Base-by-base conservation (phyloP, 495 filamentous ascomycete species). In the Aspergillus avenaceus region DNA sequence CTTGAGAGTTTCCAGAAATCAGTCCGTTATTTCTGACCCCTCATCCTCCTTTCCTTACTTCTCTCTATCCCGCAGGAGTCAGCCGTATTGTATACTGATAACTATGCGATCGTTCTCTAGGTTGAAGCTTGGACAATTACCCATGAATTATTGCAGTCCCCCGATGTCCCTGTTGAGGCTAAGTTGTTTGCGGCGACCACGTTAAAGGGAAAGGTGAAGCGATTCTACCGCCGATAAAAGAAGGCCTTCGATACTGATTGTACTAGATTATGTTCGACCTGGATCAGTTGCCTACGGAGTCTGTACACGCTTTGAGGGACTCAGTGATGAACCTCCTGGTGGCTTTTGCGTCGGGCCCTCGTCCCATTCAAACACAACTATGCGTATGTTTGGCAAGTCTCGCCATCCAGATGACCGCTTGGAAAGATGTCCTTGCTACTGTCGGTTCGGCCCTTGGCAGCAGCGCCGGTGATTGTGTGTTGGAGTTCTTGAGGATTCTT, bases 1-100 rank as follows among this genome's bases (percentile, higher is more conserved):
- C 79, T 99, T 44, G 89, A 93, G 72, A 84, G 84, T 50, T 99
- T 97, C 75, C 93, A 99, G 82, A 99, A 97, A 80, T 96, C 93
- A 61, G 92, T 96, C 70, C 52, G 90, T 82, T 52, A 47, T 50
- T 25, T 47, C 55, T n/a, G 29, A 43, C 49, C 59, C 56, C 49
- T 49, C 50, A 45, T 29, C 28, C 46, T 19, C 37, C 41, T 36
- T 46, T 42, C 18, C 40, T 25, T 24, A 16, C 47, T 43, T 14
- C 47, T 11, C 13, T 7, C 40, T 18, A 13, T 8, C n/a, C 19
- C 43, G 13, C 31, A 12, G 14, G 1, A 22, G 11, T 8, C 40
- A 4, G 19, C 11, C 2, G 16, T 16, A 16, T 26, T 42, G 13
- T 18, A 12, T 25, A 32, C 58, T 62, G 24, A 64, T 14, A 12